Evolutionary conservation across 345 rosid genomes (phyloP).

Genomic region (Citrus medica): DNA sequence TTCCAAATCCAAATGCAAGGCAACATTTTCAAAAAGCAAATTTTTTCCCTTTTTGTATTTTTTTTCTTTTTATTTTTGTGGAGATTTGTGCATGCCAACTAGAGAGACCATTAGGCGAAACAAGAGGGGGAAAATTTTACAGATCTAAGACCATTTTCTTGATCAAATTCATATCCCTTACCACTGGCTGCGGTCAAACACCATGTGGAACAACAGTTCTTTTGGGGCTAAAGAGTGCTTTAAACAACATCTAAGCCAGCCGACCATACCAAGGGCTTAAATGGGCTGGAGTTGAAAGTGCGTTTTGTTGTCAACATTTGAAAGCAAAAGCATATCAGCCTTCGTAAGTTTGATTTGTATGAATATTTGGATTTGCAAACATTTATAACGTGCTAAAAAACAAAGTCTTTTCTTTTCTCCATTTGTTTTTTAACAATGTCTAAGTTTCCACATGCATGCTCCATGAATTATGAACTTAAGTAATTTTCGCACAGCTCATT

Average conservation of each 20-base stretch:
- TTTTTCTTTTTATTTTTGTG: no score
- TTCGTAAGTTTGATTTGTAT: not conserved
- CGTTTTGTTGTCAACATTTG: not conserved
- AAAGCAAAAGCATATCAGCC: not conserved
- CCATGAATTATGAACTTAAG: no score
- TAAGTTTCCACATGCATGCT: no score
- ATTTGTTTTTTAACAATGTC: no score
- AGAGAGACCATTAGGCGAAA: not conserved
- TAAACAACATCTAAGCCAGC: not conserved
- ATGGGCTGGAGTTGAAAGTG: not conserved
- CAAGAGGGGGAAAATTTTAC: not conserved
- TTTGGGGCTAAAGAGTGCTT: not conserved
- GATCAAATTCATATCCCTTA: not conserved
- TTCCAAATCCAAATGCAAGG: constrained; percentile 1
- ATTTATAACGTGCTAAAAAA: not conserved
- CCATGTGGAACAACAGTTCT: not conserved
- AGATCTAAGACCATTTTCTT: not conserved
- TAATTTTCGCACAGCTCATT: no score
- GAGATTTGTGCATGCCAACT: not conserved
- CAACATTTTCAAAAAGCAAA: not conserved
- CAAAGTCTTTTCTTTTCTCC: not conserved
- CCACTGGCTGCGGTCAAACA: not conserved
- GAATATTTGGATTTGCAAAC: not conserved
- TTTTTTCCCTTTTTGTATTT: not conserved
- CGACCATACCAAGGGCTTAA: not conserved